Percentiles rank a stretch among this genome's conserved stretches.
These are phyloP conservation scores for Lumnitzera racemosa DNA, from an alignment of 345 rosid species.

Conservation along the genomic window DNA sequence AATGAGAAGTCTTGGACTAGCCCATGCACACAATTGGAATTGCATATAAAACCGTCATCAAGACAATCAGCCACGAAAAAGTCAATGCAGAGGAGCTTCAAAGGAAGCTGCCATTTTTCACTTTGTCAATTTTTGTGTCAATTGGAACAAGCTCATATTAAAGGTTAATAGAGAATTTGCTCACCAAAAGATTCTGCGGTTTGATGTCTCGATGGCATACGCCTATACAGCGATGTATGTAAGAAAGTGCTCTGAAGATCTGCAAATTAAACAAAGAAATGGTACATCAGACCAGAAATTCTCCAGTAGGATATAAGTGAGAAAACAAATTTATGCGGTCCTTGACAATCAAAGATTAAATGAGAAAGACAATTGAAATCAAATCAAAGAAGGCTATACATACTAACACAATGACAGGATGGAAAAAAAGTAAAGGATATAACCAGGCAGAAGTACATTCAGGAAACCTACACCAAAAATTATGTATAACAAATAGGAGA, in stretches of 20 bases:
- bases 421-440: too few species aligned
- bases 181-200: conserved; percentile 97
- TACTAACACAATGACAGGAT: too few species aligned
- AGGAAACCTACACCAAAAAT: not conserved
- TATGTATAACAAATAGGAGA: not conserved
- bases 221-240: conserved; percentile 79
- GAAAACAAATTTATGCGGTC: not conserved
- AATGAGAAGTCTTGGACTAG: too few species aligned
- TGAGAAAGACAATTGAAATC: too few species aligned
- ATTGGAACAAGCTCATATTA: too few species aligned
- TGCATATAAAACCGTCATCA: too few species aligned
- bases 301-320: not conserved
- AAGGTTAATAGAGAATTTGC: not conserved
- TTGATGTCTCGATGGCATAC: conserved; percentile 96
- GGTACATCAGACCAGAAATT: not conserved
- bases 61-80: too few species aligned
- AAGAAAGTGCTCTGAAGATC: conserved; percentile 92
- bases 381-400: too few species aligned
- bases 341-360: too few species aligned
- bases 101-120: not conserved
- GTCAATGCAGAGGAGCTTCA: too few species aligned
- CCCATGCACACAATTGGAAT: too few species aligned
- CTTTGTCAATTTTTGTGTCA: not conserved
- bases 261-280: conserved; percentile 24
- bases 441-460: not conserved